Evolutionary conservation across 2,329 filamentous ascomycete species (phyloP).

Genomic region (Rhynchosporium graminicola): DNA sequence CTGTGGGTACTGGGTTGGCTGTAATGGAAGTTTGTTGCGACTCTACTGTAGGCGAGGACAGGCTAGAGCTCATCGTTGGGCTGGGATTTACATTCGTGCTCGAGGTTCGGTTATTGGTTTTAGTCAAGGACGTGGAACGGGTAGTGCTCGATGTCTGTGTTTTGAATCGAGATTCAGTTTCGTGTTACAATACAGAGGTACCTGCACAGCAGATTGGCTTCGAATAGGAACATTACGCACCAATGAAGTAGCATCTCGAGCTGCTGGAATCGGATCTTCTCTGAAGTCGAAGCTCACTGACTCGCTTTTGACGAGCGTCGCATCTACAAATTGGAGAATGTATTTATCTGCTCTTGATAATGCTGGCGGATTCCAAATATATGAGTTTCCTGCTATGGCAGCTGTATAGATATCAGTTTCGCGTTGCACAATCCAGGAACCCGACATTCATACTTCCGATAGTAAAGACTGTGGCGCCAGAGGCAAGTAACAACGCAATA

Average conservation of each 20-base stretch:
- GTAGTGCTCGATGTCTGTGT: slow-evolving; percentile 7
- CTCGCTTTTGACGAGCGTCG: slow-evolving; percentile 4
- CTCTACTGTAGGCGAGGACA: neutral
- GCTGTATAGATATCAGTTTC: slow-evolving; percentile 2
- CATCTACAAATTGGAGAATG: slow-evolving; percentile 14
- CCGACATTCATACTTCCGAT: slow-evolving; percentile 8
- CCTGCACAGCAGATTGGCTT: neutral
- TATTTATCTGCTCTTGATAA: slow-evolving; percentile 14
- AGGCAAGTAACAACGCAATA: slow-evolving; percentile 10
- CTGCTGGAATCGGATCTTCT: neutral
- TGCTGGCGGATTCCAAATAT: slow-evolving; percentile 15
- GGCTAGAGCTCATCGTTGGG: slow-evolving; percentile 1
- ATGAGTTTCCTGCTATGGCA: slow-evolving; percentile 7
- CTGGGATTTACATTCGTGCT: neutral
- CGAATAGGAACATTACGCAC: neutral
- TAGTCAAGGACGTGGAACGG: neutral
- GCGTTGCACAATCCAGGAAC: slow-evolving; percentile 3
- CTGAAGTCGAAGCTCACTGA: neutral
- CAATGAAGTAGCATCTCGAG: slow-evolving; percentile 2
- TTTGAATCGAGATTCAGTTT: neutral
- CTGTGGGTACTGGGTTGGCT: neutral
- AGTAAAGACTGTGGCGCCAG: slow-evolving; percentile 8
- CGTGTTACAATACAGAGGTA: neutral
- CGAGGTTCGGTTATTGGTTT: neutral
- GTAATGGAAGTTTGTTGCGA: neutral